These are phyloP conservation scores for Eutypa lata DNA, from an alignment of 2,329 filamentous ascomycete species.

Conservation along the genomic window DNA sequence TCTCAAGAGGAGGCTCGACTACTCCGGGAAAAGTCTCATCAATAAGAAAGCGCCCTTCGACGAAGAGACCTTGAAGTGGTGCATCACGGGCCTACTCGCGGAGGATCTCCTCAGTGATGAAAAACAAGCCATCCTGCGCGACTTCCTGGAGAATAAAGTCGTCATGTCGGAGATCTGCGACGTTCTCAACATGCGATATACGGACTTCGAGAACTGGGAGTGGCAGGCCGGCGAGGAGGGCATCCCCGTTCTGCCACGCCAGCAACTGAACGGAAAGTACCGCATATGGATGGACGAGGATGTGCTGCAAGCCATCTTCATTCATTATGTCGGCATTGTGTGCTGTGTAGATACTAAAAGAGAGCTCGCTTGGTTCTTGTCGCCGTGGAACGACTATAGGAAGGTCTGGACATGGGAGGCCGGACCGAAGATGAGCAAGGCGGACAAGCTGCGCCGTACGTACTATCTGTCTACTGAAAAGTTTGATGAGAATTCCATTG, in stretches of 20 bases:
- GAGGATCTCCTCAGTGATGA: constrained; percentile 40
- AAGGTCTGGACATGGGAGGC: constrained; percentile 6
- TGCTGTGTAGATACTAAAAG: constrained; percentile 33
- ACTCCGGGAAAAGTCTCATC: constrained; percentile 19
- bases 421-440: constrained; percentile 8
- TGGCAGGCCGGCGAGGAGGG: constrained; percentile 38
- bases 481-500: constrained; percentile 1
- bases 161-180: constrained; percentile 40
- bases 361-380: no score
- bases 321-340: constrained; percentile 38
- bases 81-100: constrained; percentile 35
- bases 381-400: no score
- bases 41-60: constrained; percentile 28
- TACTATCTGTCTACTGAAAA: constrained; percentile 24
- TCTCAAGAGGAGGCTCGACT: constrained; percentile 14
- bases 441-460: constrained; percentile 21
- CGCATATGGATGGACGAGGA: constrained; percentile 45
- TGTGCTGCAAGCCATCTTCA: constrained; percentile 41
- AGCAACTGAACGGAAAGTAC: constrained; percentile 41
- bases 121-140: constrained; percentile 35
- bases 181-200: constrained; percentile 40
- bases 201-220: constrained; percentile 37
- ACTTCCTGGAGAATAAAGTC: constrained; percentile 35
- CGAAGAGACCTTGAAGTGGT: constrained; percentile 24
- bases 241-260: constrained; percentile 39